phyloP scores from a whole-genome alignment of 345 rosid species.

The Lumnitzera littorea region DNA sequence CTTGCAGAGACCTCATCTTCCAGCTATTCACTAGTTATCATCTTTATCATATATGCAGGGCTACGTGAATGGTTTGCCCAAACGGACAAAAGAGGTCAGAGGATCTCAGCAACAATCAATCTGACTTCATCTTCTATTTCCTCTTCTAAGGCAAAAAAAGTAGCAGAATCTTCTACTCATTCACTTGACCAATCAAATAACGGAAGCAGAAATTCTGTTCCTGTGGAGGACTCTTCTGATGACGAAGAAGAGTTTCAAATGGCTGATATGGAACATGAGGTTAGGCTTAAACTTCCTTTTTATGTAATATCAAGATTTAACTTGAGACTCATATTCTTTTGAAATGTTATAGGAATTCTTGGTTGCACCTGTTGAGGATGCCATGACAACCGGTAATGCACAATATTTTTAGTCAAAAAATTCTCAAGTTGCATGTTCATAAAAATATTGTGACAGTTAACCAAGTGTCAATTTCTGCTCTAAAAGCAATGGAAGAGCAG shows the following conservation, averaged over 20 bases:
- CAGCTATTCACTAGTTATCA: not conserved
- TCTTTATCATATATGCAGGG: constrained; percentile 33
- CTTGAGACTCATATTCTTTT: too few relatives aligned
- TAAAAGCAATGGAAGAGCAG: constrained; percentile 62
- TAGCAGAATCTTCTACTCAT: constrained; percentile 36
- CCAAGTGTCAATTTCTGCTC: constrained; percentile 9
- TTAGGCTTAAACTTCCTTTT: constrained; percentile 4
- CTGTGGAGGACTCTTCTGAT: constrained; percentile 85
- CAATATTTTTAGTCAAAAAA: constrained; percentile 2
- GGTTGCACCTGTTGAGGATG: too few relatives aligned
- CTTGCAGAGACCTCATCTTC: too few relatives aligned
- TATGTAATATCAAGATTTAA: too few relatives aligned
- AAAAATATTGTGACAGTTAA: not conserved
- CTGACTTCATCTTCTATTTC: constrained; percentile 75
- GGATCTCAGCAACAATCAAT: constrained; percentile 95
- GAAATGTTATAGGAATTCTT: too few relatives aligned
- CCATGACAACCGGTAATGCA: too few relatives aligned
- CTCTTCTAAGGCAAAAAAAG: constrained; percentile 39
- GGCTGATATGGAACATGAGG: constrained; percentile 91
- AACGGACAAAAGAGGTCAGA: constrained; percentile 87
- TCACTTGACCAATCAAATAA: constrained; percentile 61
- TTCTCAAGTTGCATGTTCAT: not conserved
- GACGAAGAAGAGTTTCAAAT: constrained; percentile 94
- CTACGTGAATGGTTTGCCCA: constrained; percentile 96
- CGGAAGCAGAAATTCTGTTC: constrained; percentile 57